Base-by-base conservation (phyloP, 768 basidiomycete species). In the Tephrocybe sp. region DNA sequence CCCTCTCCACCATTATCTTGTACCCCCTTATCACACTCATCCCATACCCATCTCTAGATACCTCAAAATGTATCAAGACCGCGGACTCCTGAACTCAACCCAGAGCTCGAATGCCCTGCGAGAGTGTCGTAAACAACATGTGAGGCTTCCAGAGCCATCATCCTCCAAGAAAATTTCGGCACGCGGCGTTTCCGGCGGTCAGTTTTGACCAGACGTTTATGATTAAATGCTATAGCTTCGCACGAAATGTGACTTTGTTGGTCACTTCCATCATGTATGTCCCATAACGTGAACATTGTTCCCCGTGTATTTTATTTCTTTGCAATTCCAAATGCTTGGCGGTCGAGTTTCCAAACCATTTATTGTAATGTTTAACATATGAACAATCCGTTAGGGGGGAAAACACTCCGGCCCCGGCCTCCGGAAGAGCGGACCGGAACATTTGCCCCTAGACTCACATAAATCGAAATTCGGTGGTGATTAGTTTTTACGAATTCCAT, bases 91-190 rank as follows among this genome's bases (percentile, higher is more conserved):
- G 45, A 75, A 78, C 27, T 73, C 77, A 2, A 71, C 76, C 9
- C 59, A 69, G 38, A 81, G 78, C 1, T 65, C 65, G 39, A 87
- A 85, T 60, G 75, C 77, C 1, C 65, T 78, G 23, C 72, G 72
- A 31, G 84, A 88, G 60, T 89, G 86, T 60, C 70, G 83, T 45
- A 84, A 80, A 54, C 74, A 75, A 12, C 65, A 78, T 19, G 66
- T 65, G 45, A 73, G 65, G 57, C 63, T 73, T 42, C 70, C 68
- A 12, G 68, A 76, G 69, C 75, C 73, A 41, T 40, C 60, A 3
- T 36, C 18, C 9, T 10, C 15, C 15, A 15, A n/a, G n/a, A n/a
- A n/a, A n/a, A n/a, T n/a, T n/a, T n/a, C n/a, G n/a, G n/a, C n/a
- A n/a, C n/a, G n/a, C n/a, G n/a, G n/a, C n/a, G n/a, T n/a, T n/a